Evolutionary conservation across 1,284 basidiomycete species (phyloP), one percentile per base, ranked within the genome.

Genomic region (Sporisorium graminicola): DNA sequence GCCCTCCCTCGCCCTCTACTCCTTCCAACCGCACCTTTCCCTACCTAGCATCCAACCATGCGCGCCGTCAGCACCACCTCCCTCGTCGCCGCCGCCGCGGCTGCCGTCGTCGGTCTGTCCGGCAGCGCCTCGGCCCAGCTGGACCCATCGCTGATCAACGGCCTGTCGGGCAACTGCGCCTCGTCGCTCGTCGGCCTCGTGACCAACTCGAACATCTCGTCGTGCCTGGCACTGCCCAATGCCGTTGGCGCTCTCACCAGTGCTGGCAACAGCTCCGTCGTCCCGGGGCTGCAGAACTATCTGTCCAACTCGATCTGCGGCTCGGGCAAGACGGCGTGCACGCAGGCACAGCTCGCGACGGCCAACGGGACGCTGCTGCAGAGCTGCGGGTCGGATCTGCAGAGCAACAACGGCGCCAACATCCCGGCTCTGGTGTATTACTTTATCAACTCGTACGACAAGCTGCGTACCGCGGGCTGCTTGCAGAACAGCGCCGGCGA

Each of bases 141-240:
- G 22, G 65, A 72, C 56, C 57, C 74, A 18, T 76, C 68, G 29
- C 74, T 76, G 51, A n/a, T 76, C 62, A 68, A 54, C 51, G 68
- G 74, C 44, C 74, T 76, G 55, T 72, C 74, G 5, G 20, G 68
- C 46, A 37, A 31, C 16, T 76, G 74, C 50, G 65, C 65, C 7
- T 49, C 61, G 4, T 27, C 54, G 16, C 65, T 76, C 27, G 42
- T 76, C 9, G 61, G 65, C 18, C 43, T 76, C 42, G 68, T 76
- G 29, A 72, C 68, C 55, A 68, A 20, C 59, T 68, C 65, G 16
- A 61, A 61, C 68, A 51, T 76, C 62, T 76, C 74, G 3, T 42
- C 47, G 8, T 76, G 74, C 37, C 68, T 76, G 20, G 31, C 61
- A 5, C 74, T 76, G 29, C 42, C 65, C 37, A 49, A 6, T 13